Base-by-base conservation (phyloP, 768 basidiomycete genomes). In the Boletus rubescentipes region DNA sequence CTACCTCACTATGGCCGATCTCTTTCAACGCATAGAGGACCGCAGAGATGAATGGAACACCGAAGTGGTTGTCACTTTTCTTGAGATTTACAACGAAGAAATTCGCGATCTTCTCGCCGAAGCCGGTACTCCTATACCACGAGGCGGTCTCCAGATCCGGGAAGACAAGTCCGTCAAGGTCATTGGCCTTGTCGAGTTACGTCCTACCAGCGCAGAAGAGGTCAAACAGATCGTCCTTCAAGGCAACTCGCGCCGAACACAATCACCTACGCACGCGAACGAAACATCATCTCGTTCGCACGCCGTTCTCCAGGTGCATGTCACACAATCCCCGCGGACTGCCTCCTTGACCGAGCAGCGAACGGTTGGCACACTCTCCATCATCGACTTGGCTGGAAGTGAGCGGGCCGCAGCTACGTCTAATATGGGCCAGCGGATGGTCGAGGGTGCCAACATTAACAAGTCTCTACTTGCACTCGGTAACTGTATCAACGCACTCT, bases 41-140 rank as follows among this genome's bases (percentile, higher is more conserved):
- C 83, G 89, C 49, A 83, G 77, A 61, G 91, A 91, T 51, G 90
- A 97, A 34, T 86, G 86, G 81, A 87, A 85, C 51, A 84, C 87
- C 41, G 89, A 93, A 62, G 89, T 98, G 48, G 81, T 87, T 62
- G 91, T 98, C 49, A 96, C 94, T 4, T 98, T 98, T 74, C 84
- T 99, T 53, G 97, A 99, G 72, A 98, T 99, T 51, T 99, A 99
- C 77, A 98, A 98, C 70, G 97, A 99, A 73, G 93, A 93, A 69
- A 99, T 99, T 60, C 88, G 93, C 11, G 97, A 99, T 71, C 86
- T 99, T 34, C 85, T 99, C 42, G 74, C 86, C 2, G 93, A 96
- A 56, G 75, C 84, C 14, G 81, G 82, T n/a, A 70, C 78, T 3
- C 67, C 69, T 20, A 53, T 64, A n/a, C 85, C 87, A 36, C 83